A percentile compares a stretch with the other conserved stretches of the same genome.
phyloP scores from a whole-genome alignment of 2,329 filamentous ascomycete species.

The Gnomoniopsis sp. region DNA sequence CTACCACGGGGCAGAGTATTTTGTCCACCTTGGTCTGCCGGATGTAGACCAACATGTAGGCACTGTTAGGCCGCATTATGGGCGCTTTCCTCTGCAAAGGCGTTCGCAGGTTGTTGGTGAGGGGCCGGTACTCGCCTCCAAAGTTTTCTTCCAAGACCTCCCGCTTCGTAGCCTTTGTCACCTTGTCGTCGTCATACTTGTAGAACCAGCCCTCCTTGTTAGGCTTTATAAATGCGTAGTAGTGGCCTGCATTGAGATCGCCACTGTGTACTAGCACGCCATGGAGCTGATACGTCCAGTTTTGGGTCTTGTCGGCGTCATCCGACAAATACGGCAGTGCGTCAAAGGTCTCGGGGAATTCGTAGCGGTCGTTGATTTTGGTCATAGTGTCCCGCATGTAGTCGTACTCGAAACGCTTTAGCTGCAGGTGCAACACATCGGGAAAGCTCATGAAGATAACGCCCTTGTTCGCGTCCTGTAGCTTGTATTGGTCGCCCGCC shows the following conservation, averaged over 20 bases:
- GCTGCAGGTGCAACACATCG: slow-evolving; percentile 87
- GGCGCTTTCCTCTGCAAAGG: slow-evolving; percentile 53
- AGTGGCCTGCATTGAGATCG: slow-evolving; percentile 94
- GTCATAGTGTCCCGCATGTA: slow-evolving; percentile 96
- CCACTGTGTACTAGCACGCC: slow-evolving; percentile 95
- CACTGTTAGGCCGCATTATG: slow-evolving; percentile 70
- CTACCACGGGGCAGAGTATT: slow-evolving; percentile 72
- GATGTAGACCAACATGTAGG: slow-evolving; percentile 99
- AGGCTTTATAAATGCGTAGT: slow-evolving; percentile 96
- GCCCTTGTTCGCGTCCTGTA: slow-evolving; percentile 96
- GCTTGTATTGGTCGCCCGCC: slow-evolving; percentile 81
- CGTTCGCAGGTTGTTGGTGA: slow-evolving; percentile 44
- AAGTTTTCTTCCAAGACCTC: slow-evolving; percentile 97
- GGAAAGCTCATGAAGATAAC: slow-evolving; percentile 97
- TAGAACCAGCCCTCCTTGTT: slow-evolving; percentile 92
- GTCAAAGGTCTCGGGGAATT: slow-evolving; percentile 81
- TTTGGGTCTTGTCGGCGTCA: slow-evolving; percentile 80
- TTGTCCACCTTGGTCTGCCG: slow-evolving; percentile 81
- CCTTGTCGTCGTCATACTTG: slow-evolving; percentile 95
- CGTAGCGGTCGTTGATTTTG: slow-evolving; percentile 94
- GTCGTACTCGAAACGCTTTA: slow-evolving; percentile 98
- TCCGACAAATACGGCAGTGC: slow-evolving; percentile 83
- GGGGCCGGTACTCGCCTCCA: slow-evolving; percentile 73
- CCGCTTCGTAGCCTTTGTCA: slow-evolving; percentile 86
- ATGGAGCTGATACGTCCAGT: slow-evolving; percentile 90